These are phyloP conservation scores for Kalmusia sp. DNA, from an alignment of 2,329 filamentous ascomycete genomes.

Conservation along the genomic window DNA sequence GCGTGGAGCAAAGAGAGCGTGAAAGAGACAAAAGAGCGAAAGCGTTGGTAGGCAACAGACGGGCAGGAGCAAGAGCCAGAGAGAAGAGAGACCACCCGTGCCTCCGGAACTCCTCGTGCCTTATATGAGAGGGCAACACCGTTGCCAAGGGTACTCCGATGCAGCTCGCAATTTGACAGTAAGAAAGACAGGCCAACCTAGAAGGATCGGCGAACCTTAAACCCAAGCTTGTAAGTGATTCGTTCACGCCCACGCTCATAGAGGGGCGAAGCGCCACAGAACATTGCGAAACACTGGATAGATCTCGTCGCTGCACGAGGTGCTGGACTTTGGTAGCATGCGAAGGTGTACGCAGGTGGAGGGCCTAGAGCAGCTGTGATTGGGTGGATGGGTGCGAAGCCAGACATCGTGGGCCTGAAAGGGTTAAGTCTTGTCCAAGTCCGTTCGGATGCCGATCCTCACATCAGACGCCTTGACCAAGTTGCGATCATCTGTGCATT, in stretches of 20 bases:
- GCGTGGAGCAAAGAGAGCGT: constrained; percentile 3
- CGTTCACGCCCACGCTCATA: background rate
- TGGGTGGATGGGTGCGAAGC: background rate
- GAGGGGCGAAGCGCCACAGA: constrained; percentile 2
- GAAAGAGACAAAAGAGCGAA: constrained; percentile 1
- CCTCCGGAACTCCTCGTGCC: background rate
- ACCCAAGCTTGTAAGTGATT: background rate
- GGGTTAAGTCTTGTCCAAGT: background rate
- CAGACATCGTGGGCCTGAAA: background rate
- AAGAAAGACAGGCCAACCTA: background rate
- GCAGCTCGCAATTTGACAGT: constrained; percentile 8
- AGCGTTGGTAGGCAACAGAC: constrained; percentile 1
- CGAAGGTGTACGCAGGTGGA: background rate
- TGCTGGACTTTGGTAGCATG: background rate
- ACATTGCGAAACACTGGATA: constrained; percentile 7
- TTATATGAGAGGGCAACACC: constrained; percentile 7
- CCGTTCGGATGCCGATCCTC: constrained; percentile 8
- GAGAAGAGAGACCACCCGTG: constrained; percentile 1
- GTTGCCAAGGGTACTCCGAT: constrained; percentile 2
- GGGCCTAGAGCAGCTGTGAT: background rate
- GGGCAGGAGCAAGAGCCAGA: background rate
- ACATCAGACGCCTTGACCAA: constrained; percentile 3
- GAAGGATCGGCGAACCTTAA: constrained; percentile 7
- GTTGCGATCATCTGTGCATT: background rate
- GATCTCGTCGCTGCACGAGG: background rate